These are phyloP conservation scores for Rhodotorula sp. DNA, from an alignment of 1,284 basidiomycete species.

Conservation along the genomic window DNA sequence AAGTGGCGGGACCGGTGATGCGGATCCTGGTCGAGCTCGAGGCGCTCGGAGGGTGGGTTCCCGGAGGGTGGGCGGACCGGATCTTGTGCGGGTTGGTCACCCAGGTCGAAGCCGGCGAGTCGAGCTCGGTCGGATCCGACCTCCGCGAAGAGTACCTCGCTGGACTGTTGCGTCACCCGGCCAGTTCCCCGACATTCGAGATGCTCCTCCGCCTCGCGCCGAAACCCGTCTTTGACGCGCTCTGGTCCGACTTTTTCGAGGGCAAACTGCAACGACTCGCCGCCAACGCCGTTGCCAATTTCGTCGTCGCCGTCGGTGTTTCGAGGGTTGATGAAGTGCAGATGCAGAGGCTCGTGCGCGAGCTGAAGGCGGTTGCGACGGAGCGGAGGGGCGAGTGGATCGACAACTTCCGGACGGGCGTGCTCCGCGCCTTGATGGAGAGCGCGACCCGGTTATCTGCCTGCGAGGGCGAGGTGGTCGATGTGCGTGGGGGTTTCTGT, in stretches of 20 bases:
- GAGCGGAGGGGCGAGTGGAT: constrained; percentile 58
- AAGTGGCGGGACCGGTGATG: constrained; percentile 75
- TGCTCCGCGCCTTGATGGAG: constrained; percentile 70
- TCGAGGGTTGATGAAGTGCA: constrained; percentile 60
- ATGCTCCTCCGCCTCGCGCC: constrained; percentile 67
- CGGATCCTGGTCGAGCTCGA: constrained; percentile 57
- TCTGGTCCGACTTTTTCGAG: constrained; percentile 76
- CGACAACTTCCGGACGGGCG: constrained; percentile 62
- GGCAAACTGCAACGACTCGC: constrained; percentile 68
- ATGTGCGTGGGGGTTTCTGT: constrained; percentile 45
- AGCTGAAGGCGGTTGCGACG: constrained; percentile 59
- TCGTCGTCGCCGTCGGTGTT: constrained; percentile 76
- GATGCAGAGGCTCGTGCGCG: constrained; percentile 60
- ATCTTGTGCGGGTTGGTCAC: constrained; percentile 75
- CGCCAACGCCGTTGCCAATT: constrained; percentile 83
- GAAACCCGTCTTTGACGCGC: constrained; percentile 58
- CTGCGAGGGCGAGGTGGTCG: constrained; percentile 46
- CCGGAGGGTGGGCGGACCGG: constrained; percentile 75
- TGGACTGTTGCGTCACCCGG: constrained; percentile 75
- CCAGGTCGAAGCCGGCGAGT: constrained; percentile 46
- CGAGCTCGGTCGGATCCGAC: constrained; percentile 7
- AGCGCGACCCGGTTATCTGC: constrained; percentile 57
- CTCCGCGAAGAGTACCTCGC: constrained; percentile 67
- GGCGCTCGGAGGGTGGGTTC: constrained; percentile 61
- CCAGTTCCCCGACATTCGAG: constrained; percentile 83